Conservation (phyloP, 768 basidiomycete genomes). For the Boletus edulis region DNA sequence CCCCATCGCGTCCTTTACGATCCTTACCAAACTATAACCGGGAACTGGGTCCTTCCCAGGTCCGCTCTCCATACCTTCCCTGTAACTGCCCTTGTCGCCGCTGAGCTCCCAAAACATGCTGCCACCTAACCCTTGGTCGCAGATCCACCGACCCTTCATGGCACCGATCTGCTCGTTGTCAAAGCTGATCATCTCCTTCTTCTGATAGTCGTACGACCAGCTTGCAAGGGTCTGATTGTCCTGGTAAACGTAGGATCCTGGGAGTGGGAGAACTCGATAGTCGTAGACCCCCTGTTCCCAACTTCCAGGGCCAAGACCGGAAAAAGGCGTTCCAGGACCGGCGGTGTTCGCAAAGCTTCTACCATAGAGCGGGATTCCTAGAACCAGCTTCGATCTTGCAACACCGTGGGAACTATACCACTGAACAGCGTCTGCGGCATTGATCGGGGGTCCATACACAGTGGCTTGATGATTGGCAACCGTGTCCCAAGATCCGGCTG, state of each 20-base stretch:
- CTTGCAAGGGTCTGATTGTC: conserved; percentile 73
- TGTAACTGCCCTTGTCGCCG: conserved; percentile 71
- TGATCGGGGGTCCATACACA: conserved; percentile 65
- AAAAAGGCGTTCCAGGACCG: conserved; percentile 78
- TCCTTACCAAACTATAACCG: conserved; percentile 66
- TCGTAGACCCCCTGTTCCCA: conserved; percentile 95
- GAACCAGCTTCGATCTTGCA: conserved; percentile 71
- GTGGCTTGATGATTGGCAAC: conserved; percentile 85
- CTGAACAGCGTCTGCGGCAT: conserved; percentile 58
- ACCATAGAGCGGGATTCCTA: conserved; percentile 94
- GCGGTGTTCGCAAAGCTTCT: conserved; percentile 83
- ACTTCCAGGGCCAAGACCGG: conserved; percentile 79
- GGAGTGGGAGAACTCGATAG: conserved; percentile 84
- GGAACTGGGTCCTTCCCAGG: conserved; percentile 72
- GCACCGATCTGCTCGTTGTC: conserved; percentile 67
- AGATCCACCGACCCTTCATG: conserved; percentile 82
- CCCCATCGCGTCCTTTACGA: conserved; percentile 80
- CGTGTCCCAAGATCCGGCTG: conserved; percentile 76
- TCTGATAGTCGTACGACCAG: conserved; percentile 77
- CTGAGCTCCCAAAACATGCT: conserved; percentile 96
- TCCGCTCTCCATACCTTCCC: conserved; percentile 74
- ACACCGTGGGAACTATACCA: conserved; percentile 77
- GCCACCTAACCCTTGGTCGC: conserved; percentile 73
- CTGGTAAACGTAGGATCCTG: conserved; percentile 60
- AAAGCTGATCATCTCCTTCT: conserved; percentile 79